Percentiles rank a stretch among this genome's conserved stretches.
Evolutionary conservation across 805 yeast genomes (phyloP).

Genomic region (Candida tallmaniae): DNA sequence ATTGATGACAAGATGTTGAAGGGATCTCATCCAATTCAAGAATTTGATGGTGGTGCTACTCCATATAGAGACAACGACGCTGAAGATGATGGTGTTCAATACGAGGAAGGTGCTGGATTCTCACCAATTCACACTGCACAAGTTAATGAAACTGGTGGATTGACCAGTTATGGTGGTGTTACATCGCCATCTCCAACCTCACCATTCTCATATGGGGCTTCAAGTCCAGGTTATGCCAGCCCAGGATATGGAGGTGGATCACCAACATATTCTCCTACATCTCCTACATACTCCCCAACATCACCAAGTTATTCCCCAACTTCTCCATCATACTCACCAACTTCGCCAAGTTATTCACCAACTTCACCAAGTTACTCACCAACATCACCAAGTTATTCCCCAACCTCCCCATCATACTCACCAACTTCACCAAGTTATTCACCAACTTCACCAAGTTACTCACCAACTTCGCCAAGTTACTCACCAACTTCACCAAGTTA

Average conservation of each 20-base stretch:
- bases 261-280: conserved; percentile 56
- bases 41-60: conserved; percentile 72
- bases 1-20: conserved; percentile 86
- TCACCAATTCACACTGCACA: conserved; percentile 92
- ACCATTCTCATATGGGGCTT: conserved; percentile 49
- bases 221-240: conserved; percentile 47
- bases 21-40: conserved; percentile 42
- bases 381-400: conserved; percentile 68
- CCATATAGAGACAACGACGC: conserved; percentile 73
- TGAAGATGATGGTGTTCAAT: conserved; percentile 57
- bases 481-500: conserved; percentile 77
- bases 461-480: conserved; percentile 47
- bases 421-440: conserved; percentile 52
- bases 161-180: conserved; percentile 82
- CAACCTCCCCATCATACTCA: conserved; percentile 64
- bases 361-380: conserved; percentile 68
- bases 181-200: conserved; percentile 49
- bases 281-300: conserved; percentile 67
- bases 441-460: conserved; percentile 74
- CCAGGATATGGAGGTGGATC: conserved; percentile 67
- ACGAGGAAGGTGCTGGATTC: conserved; percentile 75
- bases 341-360: conserved; percentile 78
- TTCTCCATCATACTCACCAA: conserved; percentile 64
- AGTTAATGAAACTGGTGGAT: conserved; percentile 76
- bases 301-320: conserved; percentile 80